Percentiles rank a stretch among this genome's conserved stretches.
Conservation (phyloP, 352 stramenopile species). For the Globisporangium sylvaticum region DNA sequence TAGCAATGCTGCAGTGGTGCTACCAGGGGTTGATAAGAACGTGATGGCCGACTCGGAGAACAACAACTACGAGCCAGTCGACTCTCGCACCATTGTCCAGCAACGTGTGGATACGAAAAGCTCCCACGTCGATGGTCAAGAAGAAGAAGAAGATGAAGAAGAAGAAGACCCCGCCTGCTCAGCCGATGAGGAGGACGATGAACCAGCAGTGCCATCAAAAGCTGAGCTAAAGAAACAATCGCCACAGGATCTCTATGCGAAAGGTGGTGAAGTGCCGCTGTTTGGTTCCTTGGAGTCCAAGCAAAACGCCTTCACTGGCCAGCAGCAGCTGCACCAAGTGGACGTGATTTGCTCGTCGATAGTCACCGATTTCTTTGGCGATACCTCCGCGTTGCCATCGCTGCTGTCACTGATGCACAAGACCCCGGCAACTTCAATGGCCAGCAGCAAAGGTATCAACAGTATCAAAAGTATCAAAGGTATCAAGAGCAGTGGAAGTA, state of each 20-base stretch:
- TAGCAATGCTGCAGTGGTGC: neutral
- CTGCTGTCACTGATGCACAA: neutral
- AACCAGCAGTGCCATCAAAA: too few relatives aligned
- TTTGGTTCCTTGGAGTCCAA: neutral
- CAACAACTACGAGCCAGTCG: neutral
- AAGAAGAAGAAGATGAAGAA: neutral
- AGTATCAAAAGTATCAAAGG: neutral
- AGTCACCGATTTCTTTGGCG: slow-evolving; percentile 36
- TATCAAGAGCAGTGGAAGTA: neutral
- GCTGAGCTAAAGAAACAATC: neutral
- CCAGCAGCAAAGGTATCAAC: neutral
- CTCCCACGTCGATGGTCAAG: too few relatives aligned
- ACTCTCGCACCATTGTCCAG: neutral
- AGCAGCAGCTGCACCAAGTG: slow-evolving; percentile 18
- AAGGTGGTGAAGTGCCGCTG: neutral
- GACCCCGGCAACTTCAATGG: neutral
- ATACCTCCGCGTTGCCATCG: neutral
- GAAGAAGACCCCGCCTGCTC: slow-evolving; percentile 10
- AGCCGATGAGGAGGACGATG: neutral
- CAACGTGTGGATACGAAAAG: neutral
- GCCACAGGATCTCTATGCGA: neutral
- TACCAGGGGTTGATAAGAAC: neutral
- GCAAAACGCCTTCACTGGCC: neutral
- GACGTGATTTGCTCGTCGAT: slow-evolving; percentile 45
- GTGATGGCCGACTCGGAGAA: slow-evolving; percentile 7